Percentiles rank a stretch among this genome's conserved stretches.
Conservation (phyloP, 331 rosid genomes). For the Pyracantha coccinea region DNA sequence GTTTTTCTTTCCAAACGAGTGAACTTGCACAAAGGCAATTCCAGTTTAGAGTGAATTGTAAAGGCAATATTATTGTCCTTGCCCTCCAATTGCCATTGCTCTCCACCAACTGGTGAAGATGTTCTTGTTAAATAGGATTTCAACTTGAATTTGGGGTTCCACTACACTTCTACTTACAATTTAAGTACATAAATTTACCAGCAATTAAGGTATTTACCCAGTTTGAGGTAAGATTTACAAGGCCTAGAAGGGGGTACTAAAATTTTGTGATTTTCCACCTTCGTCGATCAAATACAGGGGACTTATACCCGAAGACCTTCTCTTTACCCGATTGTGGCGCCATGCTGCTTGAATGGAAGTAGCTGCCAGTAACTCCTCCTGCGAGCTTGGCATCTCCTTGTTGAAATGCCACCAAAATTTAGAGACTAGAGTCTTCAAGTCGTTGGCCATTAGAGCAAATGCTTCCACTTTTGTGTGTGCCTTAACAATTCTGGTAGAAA, state of each 20-base stretch:
- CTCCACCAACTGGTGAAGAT: no score
- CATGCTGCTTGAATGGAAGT: neutral
- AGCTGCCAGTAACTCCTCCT: neutral
- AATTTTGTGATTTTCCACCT: neutral
- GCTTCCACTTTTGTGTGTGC: constrained; percentile 32
- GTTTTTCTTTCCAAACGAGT: no score
- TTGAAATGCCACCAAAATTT: constrained; percentile 25
- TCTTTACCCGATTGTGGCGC: neutral
- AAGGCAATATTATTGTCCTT: no score
- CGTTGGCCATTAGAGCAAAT: constrained; percentile 25
- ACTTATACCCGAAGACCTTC: neutral
- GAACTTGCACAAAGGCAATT: no score
- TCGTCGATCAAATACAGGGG: neutral
- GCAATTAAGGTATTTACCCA: no score
- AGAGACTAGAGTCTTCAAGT: constrained; percentile 21
- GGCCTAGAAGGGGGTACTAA: neutral
- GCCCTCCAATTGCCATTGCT: no score
- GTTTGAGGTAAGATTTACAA: no score
- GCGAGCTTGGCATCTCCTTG: neutral
- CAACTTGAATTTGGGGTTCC: no score
- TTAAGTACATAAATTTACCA: no score
- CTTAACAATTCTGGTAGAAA: constrained; percentile 19
- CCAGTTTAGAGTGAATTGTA: no score
- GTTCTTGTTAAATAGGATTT: no score
- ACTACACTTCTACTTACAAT: no score